These are phyloP conservation scores for Candolleomyces eurysporus DNA, from an alignment of 768 basidiomycete genomes.

Conservation along the genomic window DNA sequence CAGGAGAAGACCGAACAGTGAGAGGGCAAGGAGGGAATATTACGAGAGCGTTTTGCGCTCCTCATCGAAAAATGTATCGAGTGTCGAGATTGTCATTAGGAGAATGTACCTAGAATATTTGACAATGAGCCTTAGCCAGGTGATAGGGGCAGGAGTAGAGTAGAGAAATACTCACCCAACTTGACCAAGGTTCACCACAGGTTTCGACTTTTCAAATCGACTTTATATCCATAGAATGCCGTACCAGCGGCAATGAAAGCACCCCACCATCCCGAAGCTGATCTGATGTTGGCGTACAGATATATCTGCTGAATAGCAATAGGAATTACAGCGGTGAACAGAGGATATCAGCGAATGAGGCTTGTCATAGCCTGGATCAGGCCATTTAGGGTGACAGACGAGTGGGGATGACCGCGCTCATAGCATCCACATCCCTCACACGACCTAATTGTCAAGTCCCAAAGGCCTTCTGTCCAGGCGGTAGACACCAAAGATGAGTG, in stretches of 20 bases:
- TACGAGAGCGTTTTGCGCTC: conserved; percentile 86
- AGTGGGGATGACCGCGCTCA: not conserved
- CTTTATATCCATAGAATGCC: conserved; percentile 80
- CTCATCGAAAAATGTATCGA: conserved; percentile 82
- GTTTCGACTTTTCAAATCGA: conserved; percentile 89
- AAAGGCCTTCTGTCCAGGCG: not conserved
- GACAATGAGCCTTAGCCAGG: not conserved
- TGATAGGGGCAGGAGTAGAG: not conserved
- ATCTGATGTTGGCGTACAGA: conserved; percentile 83
- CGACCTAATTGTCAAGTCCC: not conserved
- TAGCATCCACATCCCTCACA: not conserved
- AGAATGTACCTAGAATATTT: conserved; percentile 59
- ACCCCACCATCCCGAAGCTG: conserved; percentile 81
- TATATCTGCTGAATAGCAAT: conserved; percentile 82
- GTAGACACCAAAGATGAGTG: conserved; percentile 5
- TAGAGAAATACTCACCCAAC: conserved; percentile 53
- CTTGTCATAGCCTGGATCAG: too few species aligned
- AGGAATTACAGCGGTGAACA: conserved; percentile 57
- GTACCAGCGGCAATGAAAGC: conserved; percentile 81
- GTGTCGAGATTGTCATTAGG: conserved; percentile 67
- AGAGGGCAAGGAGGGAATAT: conserved; percentile 20
- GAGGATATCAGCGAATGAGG: not conserved
- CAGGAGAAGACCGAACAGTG: not conserved
- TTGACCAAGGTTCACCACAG: conserved; percentile 74
- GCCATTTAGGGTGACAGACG: too few species aligned